These are phyloP conservation scores for Pseudocohnilembus persalinus DNA, from an alignment of 169 alveolate genomes.

Conservation along the genomic window DNA sequence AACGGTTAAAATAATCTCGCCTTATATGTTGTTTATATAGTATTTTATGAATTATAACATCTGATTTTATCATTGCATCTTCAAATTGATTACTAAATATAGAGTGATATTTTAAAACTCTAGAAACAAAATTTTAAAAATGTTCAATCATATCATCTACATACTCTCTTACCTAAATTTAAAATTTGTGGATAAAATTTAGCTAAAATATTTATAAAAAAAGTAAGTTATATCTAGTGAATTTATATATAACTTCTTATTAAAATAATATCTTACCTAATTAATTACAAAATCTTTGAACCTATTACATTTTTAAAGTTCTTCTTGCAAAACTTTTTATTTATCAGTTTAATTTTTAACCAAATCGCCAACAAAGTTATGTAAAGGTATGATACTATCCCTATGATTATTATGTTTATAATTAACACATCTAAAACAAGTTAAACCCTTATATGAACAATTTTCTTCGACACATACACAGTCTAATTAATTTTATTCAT, in stretches of 20 bases:
- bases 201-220: too few species aligned
- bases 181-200: too few species aligned
- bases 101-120: not conserved
- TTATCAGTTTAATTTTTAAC: slow-evolving; percentile 5
- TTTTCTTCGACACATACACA: slow-evolving; percentile 13
- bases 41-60: slow-evolving; percentile 16
- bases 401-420: slow-evolving; percentile 14
- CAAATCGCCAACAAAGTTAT: slow-evolving; percentile 10
- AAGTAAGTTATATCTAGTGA: not conserved
- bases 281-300: slow-evolving; percentile 13
- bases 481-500: not conserved
- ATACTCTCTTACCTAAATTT: not conserved
- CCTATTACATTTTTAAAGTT: slow-evolving; percentile 2
- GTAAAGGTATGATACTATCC: not conserved
- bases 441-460: slow-evolving; percentile 18
- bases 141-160: slow-evolving; percentile 15
- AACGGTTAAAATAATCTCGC: slow-evolving; percentile 10
- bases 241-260: not conserved
- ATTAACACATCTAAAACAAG: slow-evolving; percentile 29
- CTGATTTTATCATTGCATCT: slow-evolving; percentile 14
- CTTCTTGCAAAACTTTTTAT: not conserved
- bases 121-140: slow-evolving; percentile 6
- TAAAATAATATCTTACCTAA: not conserved
- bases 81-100: slow-evolving; percentile 19
- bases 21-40: slow-evolving; percentile 17